A percentile compares a stretch with the other conserved stretches of the same genome.
Evolutionary conservation across 1,139 yeast genomes (phyloP).

Genomic region (Yarrowia galli): DNA sequence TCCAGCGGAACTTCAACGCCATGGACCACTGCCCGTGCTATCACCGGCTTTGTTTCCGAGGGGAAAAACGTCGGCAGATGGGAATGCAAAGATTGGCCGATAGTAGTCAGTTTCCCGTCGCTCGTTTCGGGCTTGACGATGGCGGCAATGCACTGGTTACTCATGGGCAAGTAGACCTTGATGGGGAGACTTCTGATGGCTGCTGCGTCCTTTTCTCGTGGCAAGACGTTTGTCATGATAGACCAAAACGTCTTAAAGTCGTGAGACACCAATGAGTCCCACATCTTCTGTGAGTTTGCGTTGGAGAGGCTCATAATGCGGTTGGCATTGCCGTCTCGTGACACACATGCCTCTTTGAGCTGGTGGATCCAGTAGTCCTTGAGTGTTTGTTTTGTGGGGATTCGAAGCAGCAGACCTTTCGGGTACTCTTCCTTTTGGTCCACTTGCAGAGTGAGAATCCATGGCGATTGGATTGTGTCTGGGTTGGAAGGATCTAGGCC

Average conservation of each 20-base stretch:
- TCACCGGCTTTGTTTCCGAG: slow-evolving; percentile 49
- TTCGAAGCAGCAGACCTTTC: slow-evolving; percentile 59
- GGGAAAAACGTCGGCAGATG: slow-evolving; percentile 58
- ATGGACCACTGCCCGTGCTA: slow-evolving; percentile 63
- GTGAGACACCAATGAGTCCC: slow-evolving; percentile 52
- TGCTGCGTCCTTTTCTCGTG: slow-evolving; percentile 44
- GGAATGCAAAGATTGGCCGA: slow-evolving; percentile 56
- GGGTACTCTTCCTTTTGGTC: slow-evolving; percentile 59
- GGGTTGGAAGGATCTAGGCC: slow-evolving; percentile 51
- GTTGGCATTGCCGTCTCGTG: slow-evolving; percentile 75
- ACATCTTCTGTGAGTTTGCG: slow-evolving; percentile 62
- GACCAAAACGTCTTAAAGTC: slow-evolving; percentile 52
- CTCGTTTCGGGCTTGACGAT: slow-evolving; percentile 40
- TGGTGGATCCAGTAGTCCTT: slow-evolving; percentile 72
- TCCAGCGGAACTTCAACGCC: slow-evolving; percentile 64
- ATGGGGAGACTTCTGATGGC: slow-evolving; percentile 60
- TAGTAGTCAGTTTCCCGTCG: slow-evolving; percentile 46
- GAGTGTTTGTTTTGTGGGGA: slow-evolving; percentile 51
- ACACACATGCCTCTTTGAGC: slow-evolving; percentile 78
- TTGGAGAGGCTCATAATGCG: slow-evolving; percentile 76
- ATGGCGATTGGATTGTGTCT: slow-evolving; percentile 49
- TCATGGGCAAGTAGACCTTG: slow-evolving; percentile 62
- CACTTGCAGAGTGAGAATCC: slow-evolving; percentile 58
- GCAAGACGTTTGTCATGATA: slow-evolving; percentile 54
- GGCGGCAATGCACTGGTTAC: slow-evolving; percentile 45